Evolutionary conservation across 768 basidiomycete species (phyloP), one percentile per base, ranked within the genome.

Genomic region (Chalciporus sphaerocephalus): DNA sequence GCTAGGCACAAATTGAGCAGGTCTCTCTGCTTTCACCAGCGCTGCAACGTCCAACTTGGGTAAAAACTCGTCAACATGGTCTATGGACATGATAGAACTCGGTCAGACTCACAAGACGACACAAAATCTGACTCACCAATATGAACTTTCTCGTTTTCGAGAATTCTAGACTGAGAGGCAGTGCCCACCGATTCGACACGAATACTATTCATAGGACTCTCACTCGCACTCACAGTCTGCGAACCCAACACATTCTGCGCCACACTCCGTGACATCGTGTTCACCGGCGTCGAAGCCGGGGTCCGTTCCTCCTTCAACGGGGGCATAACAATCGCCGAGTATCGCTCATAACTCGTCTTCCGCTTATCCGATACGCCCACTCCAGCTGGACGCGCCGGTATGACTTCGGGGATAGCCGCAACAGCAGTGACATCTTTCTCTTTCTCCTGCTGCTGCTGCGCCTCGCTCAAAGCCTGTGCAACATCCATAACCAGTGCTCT

Each of bases 401-500:
- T 33, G 3, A 24, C 17, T 5, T 2, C 11, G 16, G 38, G 7
- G 12, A 15, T 32, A 15, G 8, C 16, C 32, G 15, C 24, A 1
- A 3, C 3, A 20, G 42, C 44, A 6, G 39, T 42, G 6, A 23
- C 35, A 7, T 27, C 43, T 25, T 20, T 25, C 11, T 40, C 27
- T 34, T 33, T 39, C 7, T 55, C 44, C 17, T 42, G 49, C 42
- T 47, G 44, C 25, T 57, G 55, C 6, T 58, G 57, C 5, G 60
- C 65, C 46, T 75, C 71, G 25, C 60, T 70, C 43, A 87, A 59
- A 8, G 77, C 75, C 59, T 82, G 83, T 3, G 85, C 85, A 10
- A 90, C 78, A 33, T 90, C 85, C 87, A 90, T 89, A 18, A 81
- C 85, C 12, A 80, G 79, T 16, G 83, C 78, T 48, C 88, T 70